Percentiles rank a stretch among this genome's conserved stretches.
Conservation (phyloP, 805 yeast species). For the Kazachstania bromeliacearum region DNA sequence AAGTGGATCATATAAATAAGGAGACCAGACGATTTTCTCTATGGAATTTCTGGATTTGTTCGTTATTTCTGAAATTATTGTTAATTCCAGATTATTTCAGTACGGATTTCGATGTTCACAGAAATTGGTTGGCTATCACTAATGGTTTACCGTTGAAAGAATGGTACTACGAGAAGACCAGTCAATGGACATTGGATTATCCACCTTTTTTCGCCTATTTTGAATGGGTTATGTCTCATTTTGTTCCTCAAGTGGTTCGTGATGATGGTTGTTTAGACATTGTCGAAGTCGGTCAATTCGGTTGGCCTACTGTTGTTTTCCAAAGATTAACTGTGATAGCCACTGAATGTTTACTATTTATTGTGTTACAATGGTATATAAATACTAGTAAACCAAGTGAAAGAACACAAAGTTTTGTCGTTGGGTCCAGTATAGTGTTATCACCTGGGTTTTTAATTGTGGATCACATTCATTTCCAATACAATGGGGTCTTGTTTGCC, state of each 20-base stretch:
- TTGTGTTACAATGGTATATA: constrained; percentile 63
- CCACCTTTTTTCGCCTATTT: constrained; percentile 98
- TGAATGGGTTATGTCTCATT: constrained; percentile 67
- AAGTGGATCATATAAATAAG: not conserved
- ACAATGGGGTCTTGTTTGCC: constrained; percentile 90
- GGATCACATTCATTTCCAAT: constrained; percentile 95
- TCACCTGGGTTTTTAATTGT: constrained; percentile 87
- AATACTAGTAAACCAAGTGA: constrained; percentile 36
- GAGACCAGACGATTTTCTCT: constrained; percentile 35
- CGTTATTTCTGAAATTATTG: constrained; percentile 48
- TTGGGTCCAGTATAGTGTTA: constrained; percentile 70
- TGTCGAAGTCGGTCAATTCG: constrained; percentile 54
- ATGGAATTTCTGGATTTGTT: constrained; percentile 60
- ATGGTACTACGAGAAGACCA: constrained; percentile 77
- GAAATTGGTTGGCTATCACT: constrained; percentile 95
- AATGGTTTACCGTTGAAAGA: constrained; percentile 56
- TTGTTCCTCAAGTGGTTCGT: constrained; percentile 55
- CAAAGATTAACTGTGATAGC: constrained; percentile 75
- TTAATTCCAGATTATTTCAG: constrained; percentile 79
- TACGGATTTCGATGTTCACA: constrained; percentile 94
- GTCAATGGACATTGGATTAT: constrained; percentile 92
- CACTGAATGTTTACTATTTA: constrained; percentile 63
- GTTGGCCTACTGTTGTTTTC: constrained; percentile 70
- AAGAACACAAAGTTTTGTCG: constrained; percentile 47
- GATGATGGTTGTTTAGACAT: constrained; percentile 74